Conservation (phyloP, 768 basidiomycete species). For the Rickenella mellea region DNA sequence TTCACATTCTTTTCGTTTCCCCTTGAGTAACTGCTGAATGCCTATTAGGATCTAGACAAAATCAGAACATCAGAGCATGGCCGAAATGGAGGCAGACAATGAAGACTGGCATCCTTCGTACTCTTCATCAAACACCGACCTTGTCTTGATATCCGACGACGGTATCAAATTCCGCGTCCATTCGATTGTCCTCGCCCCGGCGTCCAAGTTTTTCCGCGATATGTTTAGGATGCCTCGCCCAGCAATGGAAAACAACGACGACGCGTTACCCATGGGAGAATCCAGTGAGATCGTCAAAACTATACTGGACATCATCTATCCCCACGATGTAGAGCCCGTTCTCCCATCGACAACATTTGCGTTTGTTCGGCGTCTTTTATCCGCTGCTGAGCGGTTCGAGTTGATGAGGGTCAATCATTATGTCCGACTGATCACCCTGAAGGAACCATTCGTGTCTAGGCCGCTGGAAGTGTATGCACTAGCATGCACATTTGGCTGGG, state of each 20-base stretch:
- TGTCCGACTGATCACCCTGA: no score
- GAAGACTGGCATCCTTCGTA: no score
- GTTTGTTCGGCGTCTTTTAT: background rate
- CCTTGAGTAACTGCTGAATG: no score
- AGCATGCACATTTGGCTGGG: background rate
- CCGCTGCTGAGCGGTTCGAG: background rate
- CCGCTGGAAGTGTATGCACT: background rate
- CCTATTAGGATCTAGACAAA: no score
- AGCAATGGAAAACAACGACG: background rate
- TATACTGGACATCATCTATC: background rate
- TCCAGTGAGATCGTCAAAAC: background rate
- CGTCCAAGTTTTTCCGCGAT: slow-evolving; percentile 11
- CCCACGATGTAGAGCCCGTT: background rate
- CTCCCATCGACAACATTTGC: background rate
- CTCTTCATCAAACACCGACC: no score
- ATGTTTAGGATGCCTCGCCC: slow-evolving; percentile 6
- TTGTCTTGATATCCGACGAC: slow-evolving; percentile 4
- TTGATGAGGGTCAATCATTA: no score
- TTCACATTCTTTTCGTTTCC: no score
- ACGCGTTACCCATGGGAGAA: background rate
- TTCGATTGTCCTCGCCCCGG: slow-evolving; percentile 5
- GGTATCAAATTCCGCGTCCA: slow-evolving; percentile 7
- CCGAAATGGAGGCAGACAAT: no score
- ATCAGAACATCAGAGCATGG: no score
- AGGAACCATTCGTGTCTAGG: no score